Evolutionary conservation across 208 protist species (phyloP).

Genomic region (Acanthamoeba castellanii): DNA sequence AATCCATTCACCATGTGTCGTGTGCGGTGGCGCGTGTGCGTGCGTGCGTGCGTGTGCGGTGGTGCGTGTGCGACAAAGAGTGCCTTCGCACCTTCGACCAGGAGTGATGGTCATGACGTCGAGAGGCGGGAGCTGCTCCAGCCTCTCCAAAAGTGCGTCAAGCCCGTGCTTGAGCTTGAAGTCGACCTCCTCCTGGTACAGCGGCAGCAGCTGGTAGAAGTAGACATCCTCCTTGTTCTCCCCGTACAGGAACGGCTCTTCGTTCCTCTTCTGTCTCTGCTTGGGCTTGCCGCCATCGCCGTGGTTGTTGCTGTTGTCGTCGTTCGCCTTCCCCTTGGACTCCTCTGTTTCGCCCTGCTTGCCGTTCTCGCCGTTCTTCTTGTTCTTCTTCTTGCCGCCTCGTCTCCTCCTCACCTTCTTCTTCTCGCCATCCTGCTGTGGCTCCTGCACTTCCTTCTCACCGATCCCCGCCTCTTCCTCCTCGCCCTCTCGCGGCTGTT

Average conservation of each 20-base stretch:
- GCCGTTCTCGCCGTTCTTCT: conserved; percentile 34
- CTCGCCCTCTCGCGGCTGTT: neutral
- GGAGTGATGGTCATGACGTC: conserved; percentile 68
- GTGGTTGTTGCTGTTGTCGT: neutral
- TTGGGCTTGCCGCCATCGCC: neutral
- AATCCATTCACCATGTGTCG: neutral
- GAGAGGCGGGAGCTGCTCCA: conserved; percentile 54
- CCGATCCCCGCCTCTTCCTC: neutral
- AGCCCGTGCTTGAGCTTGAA: conserved; percentile 69
- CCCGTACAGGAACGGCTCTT: conserved; percentile 25
- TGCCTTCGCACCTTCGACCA: neutral
- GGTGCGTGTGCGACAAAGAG: neutral
- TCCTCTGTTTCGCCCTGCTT: neutral
- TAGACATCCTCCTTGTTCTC: conserved; percentile 71
- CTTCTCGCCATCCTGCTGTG: neutral
- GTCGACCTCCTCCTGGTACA: conserved; percentile 72
- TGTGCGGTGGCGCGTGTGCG: no score
- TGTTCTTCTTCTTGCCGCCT: conserved; percentile 69
- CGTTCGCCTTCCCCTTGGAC: neutral
- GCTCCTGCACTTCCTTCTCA: neutral
- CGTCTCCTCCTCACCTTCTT: conserved; percentile 15
- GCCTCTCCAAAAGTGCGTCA: neutral
- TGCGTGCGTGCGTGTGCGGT: neutral
- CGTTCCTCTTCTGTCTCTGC: conserved; percentile 13
- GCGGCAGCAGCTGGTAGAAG: conserved; percentile 70